phyloP scores from a whole-genome alignment of 805 yeast species.

The Kurtzmaniella fragi region DNA sequence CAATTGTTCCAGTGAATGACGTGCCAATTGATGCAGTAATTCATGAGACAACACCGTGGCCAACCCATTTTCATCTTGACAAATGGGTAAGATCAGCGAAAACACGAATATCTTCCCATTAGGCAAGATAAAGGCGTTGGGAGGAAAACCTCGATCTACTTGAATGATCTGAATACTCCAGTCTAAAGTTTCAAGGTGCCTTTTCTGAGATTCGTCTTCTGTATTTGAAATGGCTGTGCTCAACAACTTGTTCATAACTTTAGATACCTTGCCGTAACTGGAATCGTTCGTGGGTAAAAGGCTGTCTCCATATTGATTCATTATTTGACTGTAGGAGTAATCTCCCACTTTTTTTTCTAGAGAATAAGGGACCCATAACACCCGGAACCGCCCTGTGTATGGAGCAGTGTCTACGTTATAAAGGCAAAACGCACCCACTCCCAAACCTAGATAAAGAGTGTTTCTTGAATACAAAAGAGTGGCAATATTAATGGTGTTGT shows the following conservation, averaged over 20 bases:
- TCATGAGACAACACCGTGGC: slow-evolving; percentile 97
- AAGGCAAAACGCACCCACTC: slow-evolving; percentile 19
- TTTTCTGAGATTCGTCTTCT: slow-evolving; percentile 28
- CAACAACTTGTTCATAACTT: slow-evolving; percentile 61
- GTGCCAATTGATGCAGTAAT: slow-evolving; percentile 88
- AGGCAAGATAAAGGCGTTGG: slow-evolving; percentile 95
- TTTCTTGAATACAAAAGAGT: slow-evolving; percentile 18
- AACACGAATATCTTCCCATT: slow-evolving; percentile 95
- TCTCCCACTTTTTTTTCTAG: slow-evolving; percentile 62
- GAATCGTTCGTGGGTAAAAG: slow-evolving; percentile 66
- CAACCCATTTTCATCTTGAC: slow-evolving; percentile 79
- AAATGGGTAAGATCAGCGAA: slow-evolving; percentile 69
- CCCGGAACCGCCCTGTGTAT: slow-evolving; percentile 64
- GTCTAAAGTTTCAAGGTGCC: slow-evolving; percentile 35
- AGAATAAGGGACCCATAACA: slow-evolving; percentile 66
- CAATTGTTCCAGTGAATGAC: slow-evolving; percentile 82
- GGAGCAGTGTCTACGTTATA: slow-evolving; percentile 72
- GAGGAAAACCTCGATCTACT: slow-evolving; percentile 67
- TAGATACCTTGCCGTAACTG: slow-evolving; percentile 46
- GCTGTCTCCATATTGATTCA: slow-evolving; percentile 46
- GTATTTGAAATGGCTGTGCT: slow-evolving; percentile 44
- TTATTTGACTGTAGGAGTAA: slow-evolving; percentile 55
- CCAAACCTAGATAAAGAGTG: slow-evolving; percentile 29
- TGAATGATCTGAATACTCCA: slow-evolving; percentile 75
- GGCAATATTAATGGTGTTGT: slow-evolving; percentile 4